phyloP scores from a whole-genome alignment of 495 filamentous ascomycete genomes.

The Achaetomiella virescens region DNA sequence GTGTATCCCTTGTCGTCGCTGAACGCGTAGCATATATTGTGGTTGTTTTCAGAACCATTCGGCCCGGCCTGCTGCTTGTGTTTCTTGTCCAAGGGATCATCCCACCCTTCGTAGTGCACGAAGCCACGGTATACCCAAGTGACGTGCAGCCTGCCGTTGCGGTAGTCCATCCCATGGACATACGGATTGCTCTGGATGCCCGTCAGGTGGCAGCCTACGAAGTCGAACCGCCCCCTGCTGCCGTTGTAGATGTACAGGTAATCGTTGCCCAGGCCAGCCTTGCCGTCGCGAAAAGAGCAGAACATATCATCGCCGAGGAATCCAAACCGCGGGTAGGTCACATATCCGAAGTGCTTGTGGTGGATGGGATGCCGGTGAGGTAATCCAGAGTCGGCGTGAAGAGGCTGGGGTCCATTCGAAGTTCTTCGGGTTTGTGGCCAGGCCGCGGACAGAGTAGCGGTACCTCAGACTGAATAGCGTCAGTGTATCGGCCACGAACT shows the following conservation, averaged over 20 bases:
- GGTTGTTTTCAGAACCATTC: conserved; percentile 42
- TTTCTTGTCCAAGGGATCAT: conserved; percentile 35
- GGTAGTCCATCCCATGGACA: conserved; percentile 39
- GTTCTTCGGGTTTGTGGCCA: conserved; percentile 31
- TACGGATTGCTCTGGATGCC: conserved; percentile 44
- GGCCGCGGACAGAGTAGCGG: conserved; percentile 32
- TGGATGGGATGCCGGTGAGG: conserved; percentile 34
- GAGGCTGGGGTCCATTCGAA: conserved; percentile 33
- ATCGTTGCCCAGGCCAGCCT: conserved; percentile 44
- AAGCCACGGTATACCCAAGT: conserved; percentile 47
- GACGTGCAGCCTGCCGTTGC: conserved; percentile 29
- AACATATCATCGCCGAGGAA: conserved; percentile 27
- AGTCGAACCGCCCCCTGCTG: conserved; percentile 20
- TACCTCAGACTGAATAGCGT: conserved; percentile 31
- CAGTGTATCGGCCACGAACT: not conserved
- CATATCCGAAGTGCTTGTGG: conserved; percentile 31
- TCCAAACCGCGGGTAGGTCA: conserved; percentile 47
- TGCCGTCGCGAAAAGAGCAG: conserved; percentile 43
- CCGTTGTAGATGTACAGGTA: conserved; percentile 37
- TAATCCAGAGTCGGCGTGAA: conserved; percentile 35
- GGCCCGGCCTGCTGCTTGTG: conserved; percentile 41
- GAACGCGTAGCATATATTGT: conserved; percentile 42
- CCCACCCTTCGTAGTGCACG: conserved; percentile 38
- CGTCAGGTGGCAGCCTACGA: conserved; percentile 37
- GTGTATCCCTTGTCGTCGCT: conserved; percentile 34